Evolutionary conservation across 768 basidiomycete genomes (phyloP), one percentile per base, ranked within the genome.

Genomic region (Daedaleopsis sinensis): DNA sequence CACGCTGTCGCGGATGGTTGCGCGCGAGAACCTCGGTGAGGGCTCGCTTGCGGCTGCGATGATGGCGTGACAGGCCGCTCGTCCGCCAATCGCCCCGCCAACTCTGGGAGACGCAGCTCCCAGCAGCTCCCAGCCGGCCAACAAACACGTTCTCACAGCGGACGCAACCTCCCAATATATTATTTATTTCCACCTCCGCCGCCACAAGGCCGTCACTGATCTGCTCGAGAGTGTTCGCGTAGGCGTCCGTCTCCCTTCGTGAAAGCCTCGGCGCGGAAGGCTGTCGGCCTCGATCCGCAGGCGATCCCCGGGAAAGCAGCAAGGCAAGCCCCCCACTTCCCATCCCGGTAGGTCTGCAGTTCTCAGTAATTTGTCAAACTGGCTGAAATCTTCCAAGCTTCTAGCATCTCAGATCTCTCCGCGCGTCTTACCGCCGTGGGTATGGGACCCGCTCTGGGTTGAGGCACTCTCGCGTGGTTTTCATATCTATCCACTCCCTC

Each of bases 381-480:
- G 55, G 57, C 55, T 58, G 60, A 65, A 66, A 60, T 54, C 57
- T 63, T 65, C 67, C 52, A 63, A 55, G 63, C 66, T 67, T 71
- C 67, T 68, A 66, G 67, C 67, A 69, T 68, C 69, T 69, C 68
- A 42, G 39, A 42, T 12, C 11, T 42, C 39, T 71, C 68, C 66
- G 66, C 60, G 70, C 70, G 67, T 63, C 68, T 70, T 52, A 32
- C 39, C 46, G 9, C 58, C 68, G 68, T 65, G 65, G 63, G 62
- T 66, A 67, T 66, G 64, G 52, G 67, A 67, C 21, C 61, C 59
- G 67, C 65, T 67, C 71, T 71, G 67, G 68, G 67, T 69, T 71
- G 66, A 68, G 65, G 64, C 65, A 63, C 60, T 62, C 68, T 68
- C 71, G 68, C 71, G 67, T 70, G 73, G 73, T 59, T 63, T 73